Percentiles rank a stretch among this genome's conserved stretches.
Conservation (phyloP, 23 red algal genomes). For the Rhodosorus marinus region DNA sequence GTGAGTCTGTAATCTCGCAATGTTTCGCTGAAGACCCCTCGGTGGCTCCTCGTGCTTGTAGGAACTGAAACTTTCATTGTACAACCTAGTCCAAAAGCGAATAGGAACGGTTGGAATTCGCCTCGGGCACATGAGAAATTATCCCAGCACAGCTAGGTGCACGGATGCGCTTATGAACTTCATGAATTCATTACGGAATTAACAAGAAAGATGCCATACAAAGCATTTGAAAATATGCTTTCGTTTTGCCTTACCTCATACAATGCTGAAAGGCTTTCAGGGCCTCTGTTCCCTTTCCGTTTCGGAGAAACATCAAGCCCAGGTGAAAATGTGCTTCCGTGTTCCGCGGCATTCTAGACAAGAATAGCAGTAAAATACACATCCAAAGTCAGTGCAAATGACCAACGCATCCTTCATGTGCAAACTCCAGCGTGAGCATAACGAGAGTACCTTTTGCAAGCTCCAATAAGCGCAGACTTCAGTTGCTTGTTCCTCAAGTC, state of each 20-base stretch:
- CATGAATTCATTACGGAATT: slow-evolving; percentile 11
- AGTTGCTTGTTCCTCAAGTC: slow-evolving; percentile 46
- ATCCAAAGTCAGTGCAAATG: no score
- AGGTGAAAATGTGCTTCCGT: slow-evolving; percentile 50
- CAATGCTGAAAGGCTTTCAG: slow-evolving; percentile 24
- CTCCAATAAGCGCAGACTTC: slow-evolving; percentile 35
- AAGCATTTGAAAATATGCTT: not conserved
- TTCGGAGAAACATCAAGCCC: slow-evolving; percentile 40
- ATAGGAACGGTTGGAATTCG: slow-evolving; percentile 14
- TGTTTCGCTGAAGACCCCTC: no score
- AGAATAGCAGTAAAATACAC: not conserved
- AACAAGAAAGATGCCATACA: slow-evolving; percentile 4
- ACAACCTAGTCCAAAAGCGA: no score
- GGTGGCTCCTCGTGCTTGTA: no score
- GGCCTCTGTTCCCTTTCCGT: slow-evolving; percentile 13
- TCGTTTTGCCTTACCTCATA: slow-evolving; percentile 9
- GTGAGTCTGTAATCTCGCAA: no score
- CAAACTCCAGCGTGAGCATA: not conserved
- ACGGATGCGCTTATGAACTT: slow-evolving; percentile 29
- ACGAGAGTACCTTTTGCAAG: slow-evolving; percentile 20
- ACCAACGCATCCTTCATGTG: not conserved
- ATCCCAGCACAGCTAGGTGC: slow-evolving; percentile 13
- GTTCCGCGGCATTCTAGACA: slow-evolving; percentile 18
- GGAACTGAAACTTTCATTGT: no score
- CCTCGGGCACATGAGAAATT: slow-evolving; percentile 9